Evolutionary conservation across 2,329 filamentous ascomycete genomes (phyloP), one percentile per base, ranked within the genome.

Genomic region (Tolypocladium guangdongense): DNA sequence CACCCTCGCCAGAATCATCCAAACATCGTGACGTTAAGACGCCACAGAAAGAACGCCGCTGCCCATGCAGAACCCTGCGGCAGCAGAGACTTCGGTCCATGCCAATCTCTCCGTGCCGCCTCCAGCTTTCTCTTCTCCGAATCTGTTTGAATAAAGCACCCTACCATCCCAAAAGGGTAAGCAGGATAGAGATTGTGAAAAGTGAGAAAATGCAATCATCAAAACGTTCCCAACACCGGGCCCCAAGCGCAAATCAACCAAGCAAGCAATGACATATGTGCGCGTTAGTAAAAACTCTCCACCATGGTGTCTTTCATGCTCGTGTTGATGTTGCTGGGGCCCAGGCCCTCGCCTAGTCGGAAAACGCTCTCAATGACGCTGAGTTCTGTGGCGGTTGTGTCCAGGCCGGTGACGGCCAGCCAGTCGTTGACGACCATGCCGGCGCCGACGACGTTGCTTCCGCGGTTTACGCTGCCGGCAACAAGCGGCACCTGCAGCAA

Each of bases 221-320:
- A 50, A 51, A 20, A 54, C 37, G 37, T 20, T 49, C 56, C 52
- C 51, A 56, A 55, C 49, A 54, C 56, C 54, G 22, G 49, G 41
- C 41, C 52, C 54, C 56, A 35, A 47, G 50, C 43, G 50, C n/a
- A 45, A 51, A 51, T 51, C 36, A 52, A 51, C 39, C 24, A 41
- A 32, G 50, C 41, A 36, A 51, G 50, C 56, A 52, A 60, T 58
- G 35, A 20, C 41, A 48, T n/a, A 41, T 20, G 36, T n/a, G 36
- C 49, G 24, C 36, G 16, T 54, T 80, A 99, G 77, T 99, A 99
- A 76, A 97, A 99, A 64, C 89, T 95, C 78, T 99, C 93, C 57
- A 99, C 93, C 83, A 99, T 95, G 60, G 90, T 93, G 71, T 97
- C 92, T 82, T 96, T 97, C 77, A 96, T 85, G 62, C 76, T 84